Evolutionary conservation across 345 rosid species (phyloP).

Genomic region (Sonneratia alba): DNA sequence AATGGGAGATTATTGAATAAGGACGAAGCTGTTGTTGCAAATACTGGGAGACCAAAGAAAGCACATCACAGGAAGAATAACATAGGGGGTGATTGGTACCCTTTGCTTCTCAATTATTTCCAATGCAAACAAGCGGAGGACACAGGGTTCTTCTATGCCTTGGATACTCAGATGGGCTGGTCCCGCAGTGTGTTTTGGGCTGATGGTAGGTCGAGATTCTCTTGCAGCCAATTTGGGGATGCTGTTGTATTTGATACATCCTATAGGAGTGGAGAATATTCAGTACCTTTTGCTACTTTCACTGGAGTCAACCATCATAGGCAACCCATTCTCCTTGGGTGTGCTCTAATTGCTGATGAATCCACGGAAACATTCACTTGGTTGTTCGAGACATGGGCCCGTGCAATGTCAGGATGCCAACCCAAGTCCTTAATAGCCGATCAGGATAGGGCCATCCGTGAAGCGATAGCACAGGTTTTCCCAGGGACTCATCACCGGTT

Average conservation of each 20-base stretch:
- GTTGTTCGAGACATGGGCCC: constrained; percentile 77
- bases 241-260: constrained; percentile 62
- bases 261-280: constrained; percentile 46
- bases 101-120: constrained; percentile 57
- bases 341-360: constrained; percentile 67
- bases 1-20: constrained; percentile 35
- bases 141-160: constrained; percentile 70
- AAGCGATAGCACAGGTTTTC: constrained; percentile 60
- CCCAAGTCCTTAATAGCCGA: constrained; percentile 77
- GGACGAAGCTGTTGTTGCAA: constrained; percentile 30
- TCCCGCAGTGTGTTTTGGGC: constrained; percentile 83
- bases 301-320: constrained; percentile 82
- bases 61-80: constrained; percentile 29
- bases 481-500: constrained; percentile 70
- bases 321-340: constrained; percentile 81
- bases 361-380: constrained; percentile 59
- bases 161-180: constrained; percentile 45
- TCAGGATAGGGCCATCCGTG: constrained; percentile 62
- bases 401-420: constrained; percentile 60
- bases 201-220: constrained; percentile 80
- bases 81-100: constrained; percentile 72
- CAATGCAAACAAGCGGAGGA: constrained; percentile 78
- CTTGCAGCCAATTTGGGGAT: constrained; percentile 86
- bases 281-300: constrained; percentile 72
- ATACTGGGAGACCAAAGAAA: constrained; percentile 19